Conservation (phyloP, 441 rosid species). For the Lepidium campestre region DNA sequence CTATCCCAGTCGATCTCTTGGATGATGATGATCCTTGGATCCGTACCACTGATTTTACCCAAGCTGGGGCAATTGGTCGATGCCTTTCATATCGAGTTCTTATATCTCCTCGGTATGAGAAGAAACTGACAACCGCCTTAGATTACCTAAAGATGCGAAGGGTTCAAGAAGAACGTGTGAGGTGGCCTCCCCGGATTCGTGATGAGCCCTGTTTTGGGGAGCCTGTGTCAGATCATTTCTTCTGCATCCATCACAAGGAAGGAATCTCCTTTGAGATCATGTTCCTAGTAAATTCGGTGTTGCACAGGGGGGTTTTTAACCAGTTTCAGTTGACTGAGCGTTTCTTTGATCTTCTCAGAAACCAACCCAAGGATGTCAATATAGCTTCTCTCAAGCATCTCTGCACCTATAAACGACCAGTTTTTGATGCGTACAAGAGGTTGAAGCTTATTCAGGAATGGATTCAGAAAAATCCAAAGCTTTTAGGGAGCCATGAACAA, state of each 20-base stretch:
- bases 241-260: slow-evolving; percentile 45
- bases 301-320: slow-evolving; percentile 71
- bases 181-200: slow-evolving; percentile 32
- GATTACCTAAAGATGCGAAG: slow-evolving; percentile 46
- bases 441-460: slow-evolving; percentile 63
- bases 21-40: slow-evolving; percentile 99
- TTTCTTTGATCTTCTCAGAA: slow-evolving; percentile 63
- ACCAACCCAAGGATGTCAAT: slow-evolving; percentile 55
- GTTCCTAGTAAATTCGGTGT: slow-evolving; percentile 70
- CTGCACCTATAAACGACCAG: slow-evolving; percentile 56
- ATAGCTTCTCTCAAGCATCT: slow-evolving; percentile 74
- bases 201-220: slow-evolving; percentile 67
- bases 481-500: slow-evolving; percentile 35
- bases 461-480: slow-evolving; percentile 60
- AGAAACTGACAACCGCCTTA: slow-evolving; percentile 48
- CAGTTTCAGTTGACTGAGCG: slow-evolving; percentile 57
- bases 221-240: slow-evolving; percentile 48
- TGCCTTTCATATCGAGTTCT: slow-evolving; percentile 59
- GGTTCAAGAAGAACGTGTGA: slow-evolving; percentile 41
- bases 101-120: slow-evolving; percentile 59
- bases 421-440: slow-evolving; percentile 54
- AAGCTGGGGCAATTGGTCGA: slow-evolving; percentile 72
- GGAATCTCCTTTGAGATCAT: slow-evolving; percentile 64
- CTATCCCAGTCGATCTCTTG: slow-evolving; percentile 56
- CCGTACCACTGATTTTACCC: slow-evolving; percentile 81